These are phyloP conservation scores for Saturnispora ahearnii DNA, from an alignment of 805 yeast species.

Conservation along the genomic window DNA sequence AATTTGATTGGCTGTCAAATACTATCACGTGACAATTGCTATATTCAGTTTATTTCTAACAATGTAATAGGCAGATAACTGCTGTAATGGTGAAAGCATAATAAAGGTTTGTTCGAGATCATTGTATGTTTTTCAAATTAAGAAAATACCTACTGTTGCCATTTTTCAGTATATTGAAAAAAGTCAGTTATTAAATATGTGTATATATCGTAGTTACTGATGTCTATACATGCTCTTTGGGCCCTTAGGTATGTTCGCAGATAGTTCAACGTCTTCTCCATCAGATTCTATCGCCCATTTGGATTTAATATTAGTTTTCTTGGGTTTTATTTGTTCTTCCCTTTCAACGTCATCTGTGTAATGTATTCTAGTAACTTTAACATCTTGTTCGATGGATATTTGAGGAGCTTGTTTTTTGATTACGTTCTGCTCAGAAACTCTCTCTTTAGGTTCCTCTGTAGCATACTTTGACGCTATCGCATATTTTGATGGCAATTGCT, in stretches of 20 bases:
- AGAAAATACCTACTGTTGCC: too few relatives aligned
- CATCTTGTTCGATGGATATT: neutral
- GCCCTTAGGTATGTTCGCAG: neutral
- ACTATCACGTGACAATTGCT: neutral
- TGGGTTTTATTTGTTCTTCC: neutral
- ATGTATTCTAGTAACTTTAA: slow-evolving; percentile 1
- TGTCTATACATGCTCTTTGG: neutral
- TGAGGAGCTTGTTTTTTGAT: neutral
- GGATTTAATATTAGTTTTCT: neutral
- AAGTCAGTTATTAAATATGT: too few relatives aligned
- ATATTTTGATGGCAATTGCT: neutral
- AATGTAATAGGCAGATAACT: too few relatives aligned
- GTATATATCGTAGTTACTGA: too few relatives aligned
- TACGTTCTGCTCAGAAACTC: neutral
- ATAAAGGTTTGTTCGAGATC: too few relatives aligned
- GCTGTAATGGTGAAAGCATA: too few relatives aligned
- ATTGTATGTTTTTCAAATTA: too few relatives aligned
- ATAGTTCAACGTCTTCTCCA: neutral
- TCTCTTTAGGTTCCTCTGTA: neutral
- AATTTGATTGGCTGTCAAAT: neutral
- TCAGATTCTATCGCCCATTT: slow-evolving; percentile 1
- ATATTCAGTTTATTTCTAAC: too few relatives aligned
- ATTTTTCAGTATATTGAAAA: too few relatives aligned
- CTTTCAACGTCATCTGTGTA: neutral
- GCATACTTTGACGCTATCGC: neutral